Conservation (phyloP, 805 yeast species). For the Teunomyces tritomae region DNA sequence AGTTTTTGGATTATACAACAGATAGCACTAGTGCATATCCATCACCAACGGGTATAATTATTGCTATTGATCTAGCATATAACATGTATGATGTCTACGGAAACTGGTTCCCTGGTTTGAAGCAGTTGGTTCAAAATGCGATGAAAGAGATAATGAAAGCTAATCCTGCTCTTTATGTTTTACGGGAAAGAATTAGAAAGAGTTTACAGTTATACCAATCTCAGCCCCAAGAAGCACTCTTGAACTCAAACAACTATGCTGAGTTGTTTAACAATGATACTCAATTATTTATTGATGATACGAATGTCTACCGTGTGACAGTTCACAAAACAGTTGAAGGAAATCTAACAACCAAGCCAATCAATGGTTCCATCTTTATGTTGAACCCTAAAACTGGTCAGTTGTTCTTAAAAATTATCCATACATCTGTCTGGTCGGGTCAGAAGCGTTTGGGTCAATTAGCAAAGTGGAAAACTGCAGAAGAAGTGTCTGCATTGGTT, state of each 20-base stretch:
- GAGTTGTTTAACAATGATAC: conserved; percentile 83
- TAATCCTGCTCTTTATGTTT: conserved; percentile 87
- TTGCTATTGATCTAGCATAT: conserved; percentile 91
- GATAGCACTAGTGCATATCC: conserved; percentile 87
- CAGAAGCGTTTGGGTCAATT: conserved; percentile 90
- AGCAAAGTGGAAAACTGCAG: conserved; percentile 98
- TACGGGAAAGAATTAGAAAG: conserved; percentile 90
- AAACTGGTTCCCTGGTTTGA: conserved; percentile 95
- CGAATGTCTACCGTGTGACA: conserved; percentile 89
- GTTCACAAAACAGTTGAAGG: conserved; percentile 93
- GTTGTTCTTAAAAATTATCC: conserved; percentile 81
- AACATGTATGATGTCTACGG: conserved; percentile 97
- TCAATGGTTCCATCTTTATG: conserved; percentile 90
- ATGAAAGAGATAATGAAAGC: conserved; percentile 93
- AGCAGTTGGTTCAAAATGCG: conserved; percentile 84
- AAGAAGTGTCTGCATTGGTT: conserved; percentile 89
- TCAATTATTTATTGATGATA: conserved; percentile 87
- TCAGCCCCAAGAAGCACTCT: conserved; percentile 87
- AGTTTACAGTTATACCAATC: conserved; percentile 92
- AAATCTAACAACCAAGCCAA: conserved; percentile 84
- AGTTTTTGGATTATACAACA: conserved; percentile 87
- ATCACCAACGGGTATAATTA: conserved; percentile 85
- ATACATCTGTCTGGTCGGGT: conserved; percentile 95
- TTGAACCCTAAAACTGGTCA: conserved; percentile 91
- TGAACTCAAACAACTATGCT: conserved; percentile 85